A percentile compares a stretch with the other conserved stretches of the same genome.
Evolutionary conservation across 139 green algal species (phyloP).

Genomic region (Tetraselmis striata): DNA sequence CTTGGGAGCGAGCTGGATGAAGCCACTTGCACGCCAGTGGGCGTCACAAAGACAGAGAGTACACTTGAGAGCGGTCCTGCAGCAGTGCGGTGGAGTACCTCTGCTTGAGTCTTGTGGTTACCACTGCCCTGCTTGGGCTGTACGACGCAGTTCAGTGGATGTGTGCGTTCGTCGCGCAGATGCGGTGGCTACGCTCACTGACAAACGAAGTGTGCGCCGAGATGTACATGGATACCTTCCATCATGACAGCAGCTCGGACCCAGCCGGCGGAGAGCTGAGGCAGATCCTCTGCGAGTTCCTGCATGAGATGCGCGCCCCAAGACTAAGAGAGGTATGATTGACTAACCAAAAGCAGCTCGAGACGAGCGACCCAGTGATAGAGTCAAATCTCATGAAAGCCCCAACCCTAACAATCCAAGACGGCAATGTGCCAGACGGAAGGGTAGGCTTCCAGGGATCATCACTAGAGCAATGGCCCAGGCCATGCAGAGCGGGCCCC

Average conservation of each 20-base stretch:
- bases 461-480: background rate
- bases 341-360: too few relatives aligned
- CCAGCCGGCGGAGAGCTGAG: too few relatives aligned
- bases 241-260: too few relatives aligned
- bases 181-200: background rate
- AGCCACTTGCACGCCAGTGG: background rate
- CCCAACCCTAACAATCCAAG: background rate
- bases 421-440: background rate
- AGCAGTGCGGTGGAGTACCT: background rate
- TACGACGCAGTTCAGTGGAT: background rate
- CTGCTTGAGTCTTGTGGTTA: background rate
- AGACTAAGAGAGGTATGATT: too few relatives aligned
- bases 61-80: background rate
- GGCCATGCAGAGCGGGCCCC: background rate
- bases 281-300: background rate
- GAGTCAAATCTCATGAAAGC: too few relatives aligned
- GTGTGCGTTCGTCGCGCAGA: background rate
- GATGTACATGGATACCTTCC: too few relatives aligned
- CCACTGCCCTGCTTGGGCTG: background rate
- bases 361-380: too few relatives aligned
- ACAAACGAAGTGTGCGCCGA: too few relatives aligned
- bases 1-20: background rate
- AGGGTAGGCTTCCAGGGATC: too few relatives aligned
- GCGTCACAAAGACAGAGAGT: background rate
- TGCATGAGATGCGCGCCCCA: background rate